Evolutionary conservation across 2,329 filamentous ascomycete species (phyloP), one percentile per base, ranked within the genome.

Genomic region (Cladophialophora chaetospira): DNA sequence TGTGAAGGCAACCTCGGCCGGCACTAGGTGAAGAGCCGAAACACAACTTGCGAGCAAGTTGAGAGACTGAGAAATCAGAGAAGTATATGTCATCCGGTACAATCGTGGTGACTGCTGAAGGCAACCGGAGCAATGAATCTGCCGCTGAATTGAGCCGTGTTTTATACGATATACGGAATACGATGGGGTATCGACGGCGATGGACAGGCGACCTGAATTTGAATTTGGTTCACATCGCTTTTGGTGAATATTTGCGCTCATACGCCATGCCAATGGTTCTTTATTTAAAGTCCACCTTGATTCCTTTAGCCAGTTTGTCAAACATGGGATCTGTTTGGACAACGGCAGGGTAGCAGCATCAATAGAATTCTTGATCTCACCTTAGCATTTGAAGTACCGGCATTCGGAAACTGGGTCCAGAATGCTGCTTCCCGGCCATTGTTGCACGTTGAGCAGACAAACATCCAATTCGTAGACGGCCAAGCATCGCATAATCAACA

Each of bases 401-500:
- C n/a, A n/a, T n/a, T n/a, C n/a, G n/a, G n/a, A n/a, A n/a, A n/a
- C n/a, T n/a, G n/a, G n/a, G n/a, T n/a, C n/a, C n/a, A n/a, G n/a
- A n/a, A n/a, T n/a, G n/a, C n/a, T n/a, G n/a, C n/a, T n/a, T n/a
- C n/a, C n/a, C n/a, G n/a, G n/a, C n/a, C n/a, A n/a, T n/a, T n/a
- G n/a, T n/a, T n/a, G n/a, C n/a, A n/a, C n/a, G 40, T 11, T 13
- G 8, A 26, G 9, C 21, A 26, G 21, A 21, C 5, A 11, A 5
- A 5, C 13, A 4, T n/a, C 25, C 15, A n/a, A n/a, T 31, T 35
- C 29, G 29, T 36, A 15, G 13, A 9, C 5, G 10, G 11, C 17
- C 31, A 11, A 8, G 23, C 15, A 28, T 35, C 13, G 9, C 5
- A 21, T 23, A 23, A 13, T 58, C 50, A 79, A 59, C 76, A 79